Conservation (phyloP, 2,329 filamentous ascomycete genomes). For the Cercospora berteroae region DNA sequence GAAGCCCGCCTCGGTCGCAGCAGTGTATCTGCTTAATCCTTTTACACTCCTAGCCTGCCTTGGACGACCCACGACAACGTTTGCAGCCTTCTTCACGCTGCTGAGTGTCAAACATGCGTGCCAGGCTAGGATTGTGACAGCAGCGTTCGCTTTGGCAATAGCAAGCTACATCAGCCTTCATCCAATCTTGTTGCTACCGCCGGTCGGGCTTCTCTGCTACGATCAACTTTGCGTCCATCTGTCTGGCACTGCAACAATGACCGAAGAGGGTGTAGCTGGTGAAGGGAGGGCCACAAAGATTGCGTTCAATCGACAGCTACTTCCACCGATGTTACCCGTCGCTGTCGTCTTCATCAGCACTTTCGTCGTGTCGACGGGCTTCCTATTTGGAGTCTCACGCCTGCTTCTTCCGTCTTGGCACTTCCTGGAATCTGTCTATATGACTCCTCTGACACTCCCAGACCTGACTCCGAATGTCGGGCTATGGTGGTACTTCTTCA, state of each 20-base stretch:
- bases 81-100: slow-evolving; percentile 85
- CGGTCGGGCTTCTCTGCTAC: slow-evolving; percentile 75
- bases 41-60: slow-evolving; percentile 90
- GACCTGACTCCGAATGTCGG: slow-evolving; percentile 94
- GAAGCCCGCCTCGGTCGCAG: slow-evolving; percentile 72
- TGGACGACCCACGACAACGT: slow-evolving; percentile 81
- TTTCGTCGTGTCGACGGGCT: slow-evolving; percentile 56
- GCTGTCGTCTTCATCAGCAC: slow-evolving; percentile 53
- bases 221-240: slow-evolving; percentile 48
- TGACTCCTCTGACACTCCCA: slow-evolving; percentile 83
- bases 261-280: slow-evolving; percentile 9
- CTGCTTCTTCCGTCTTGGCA: slow-evolving; percentile 79
- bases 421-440: slow-evolving; percentile 85
- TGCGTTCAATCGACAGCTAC: slow-evolving; percentile 21
- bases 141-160: slow-evolving; percentile 81
- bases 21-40: slow-evolving; percentile 88
- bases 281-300: slow-evolving; percentile 19
- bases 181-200: slow-evolving; percentile 79
- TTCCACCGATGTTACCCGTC: slow-evolving; percentile 30
- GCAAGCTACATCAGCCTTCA: slow-evolving; percentile 92
- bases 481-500: slow-evolving; percentile 99
- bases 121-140: slow-evolving; percentile 65
- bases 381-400: slow-evolving; percentile 69
- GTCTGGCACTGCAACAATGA: slow-evolving; percentile 8
- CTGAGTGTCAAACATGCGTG: slow-evolving; percentile 80